These are phyloP conservation scores for Syzygium aqueum DNA, from an alignment of 345 rosid genomes.

Conservation along the genomic window DNA sequence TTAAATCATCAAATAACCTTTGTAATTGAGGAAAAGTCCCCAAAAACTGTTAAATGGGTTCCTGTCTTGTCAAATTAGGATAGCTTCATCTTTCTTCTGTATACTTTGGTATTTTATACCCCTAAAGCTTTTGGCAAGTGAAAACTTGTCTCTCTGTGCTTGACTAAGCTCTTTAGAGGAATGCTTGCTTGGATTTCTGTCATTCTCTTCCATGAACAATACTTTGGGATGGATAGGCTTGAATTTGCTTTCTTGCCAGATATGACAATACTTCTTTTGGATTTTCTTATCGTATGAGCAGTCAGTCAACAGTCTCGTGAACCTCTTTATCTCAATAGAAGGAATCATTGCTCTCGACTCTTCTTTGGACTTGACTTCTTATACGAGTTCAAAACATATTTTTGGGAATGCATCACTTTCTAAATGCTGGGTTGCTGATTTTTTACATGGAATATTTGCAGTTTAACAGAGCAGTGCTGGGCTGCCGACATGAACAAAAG, in stretches of 20 bases:
- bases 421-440: not conserved
- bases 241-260: not conserved
- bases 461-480: constrained; percentile 84
- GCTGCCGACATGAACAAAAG: constrained; percentile 77
- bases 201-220: not conserved
- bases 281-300: not conserved
- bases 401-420: not conserved
- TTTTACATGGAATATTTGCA: constrained; percentile 4
- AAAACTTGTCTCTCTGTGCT: not conserved
- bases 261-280: not conserved
- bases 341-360: not conserved
- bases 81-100: not conserved
- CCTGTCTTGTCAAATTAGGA: not conserved
- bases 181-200: not conserved
- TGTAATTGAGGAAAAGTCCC: not conserved
- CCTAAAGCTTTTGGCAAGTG: not conserved
- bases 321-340: not conserved
- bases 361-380: not conserved
- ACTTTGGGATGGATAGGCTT: not conserved
- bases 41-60: not conserved
- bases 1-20: not conserved
- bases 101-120: not conserved
- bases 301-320: not conserved
- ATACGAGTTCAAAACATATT: not conserved
- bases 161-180: not conserved